Base-by-base conservation (phyloP, 352 stramenopile genomes). In the Pythium biforme region DNA sequence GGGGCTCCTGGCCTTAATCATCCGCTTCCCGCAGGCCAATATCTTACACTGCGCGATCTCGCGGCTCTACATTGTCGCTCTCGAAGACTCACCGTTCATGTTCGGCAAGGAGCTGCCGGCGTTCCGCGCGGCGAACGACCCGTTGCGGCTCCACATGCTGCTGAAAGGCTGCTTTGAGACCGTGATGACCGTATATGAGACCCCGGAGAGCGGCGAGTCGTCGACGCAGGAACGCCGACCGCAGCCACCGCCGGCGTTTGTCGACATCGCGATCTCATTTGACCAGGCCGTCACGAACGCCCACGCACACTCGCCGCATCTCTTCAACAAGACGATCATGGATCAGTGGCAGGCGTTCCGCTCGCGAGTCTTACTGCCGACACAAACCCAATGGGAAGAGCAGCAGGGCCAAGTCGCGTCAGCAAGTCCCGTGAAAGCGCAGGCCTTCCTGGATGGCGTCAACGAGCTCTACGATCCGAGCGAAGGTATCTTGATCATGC, bases 21-120 rank as follows among this genome's bases (percentile, higher is more conserved):
- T 96, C 19, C 79, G 92, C 11, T 98, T 96, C 72, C 71, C 97
- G 0, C 79, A 94, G 26, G 87, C 97, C 51, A 93, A 75, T 55
- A 95, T 87, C 63, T 63, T 89, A 40, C 83, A 81, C 51, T 89
- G 80, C 31, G 76, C 80, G 20, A 83, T 89, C 52, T 77, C 77
- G 6, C 69, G 83, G 8, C 66, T 92, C 23, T 92, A 83, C 53
- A 90, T 92, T 59, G 81, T 89, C 29, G 81, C 72, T n/a, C 74
- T 92, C 8, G 83, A 92, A 50, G 83, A 92, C 54, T 86, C 81
- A 23, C 83, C 83, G 0, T 89, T 80, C 72, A 86, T 92, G 76
- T 90, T 90, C 59, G 83, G 83, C 57, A 86, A 89, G 39, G 83
- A 92, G 29, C 66, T 92, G 20, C 83, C 79, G 17, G 77, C 81